phyloP scores from a whole-genome alignment of 2,329 filamentous ascomycete genomes.

The Diaporthe vaccinii region DNA sequence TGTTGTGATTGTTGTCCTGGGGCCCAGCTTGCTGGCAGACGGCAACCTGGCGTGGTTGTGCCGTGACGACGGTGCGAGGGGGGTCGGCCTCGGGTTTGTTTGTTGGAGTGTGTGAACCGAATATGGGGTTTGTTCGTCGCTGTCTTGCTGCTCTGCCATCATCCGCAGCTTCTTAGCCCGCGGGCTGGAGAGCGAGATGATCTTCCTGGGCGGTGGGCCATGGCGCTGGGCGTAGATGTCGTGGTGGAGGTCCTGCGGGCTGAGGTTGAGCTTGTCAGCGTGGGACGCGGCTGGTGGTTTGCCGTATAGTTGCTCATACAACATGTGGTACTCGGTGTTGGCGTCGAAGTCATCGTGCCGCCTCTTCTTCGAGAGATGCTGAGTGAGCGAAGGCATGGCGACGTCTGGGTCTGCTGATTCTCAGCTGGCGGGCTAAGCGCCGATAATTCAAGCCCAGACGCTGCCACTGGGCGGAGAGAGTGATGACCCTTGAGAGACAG shows the following conservation, averaged over 20 bases:
- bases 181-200: constrained; percentile 37
- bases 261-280: constrained; percentile 38
- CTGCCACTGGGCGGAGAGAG: not conserved
- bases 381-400: constrained; percentile 41
- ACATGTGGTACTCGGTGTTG: constrained; percentile 35
- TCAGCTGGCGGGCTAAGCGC: constrained; percentile 30
- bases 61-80: constrained; percentile 24
- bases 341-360: constrained; percentile 38
- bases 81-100: constrained; percentile 5
- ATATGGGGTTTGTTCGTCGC: constrained; percentile 1
- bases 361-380: constrained; percentile 35
- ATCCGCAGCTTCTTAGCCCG: constrained; percentile 40
- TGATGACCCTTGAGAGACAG: not conserved
- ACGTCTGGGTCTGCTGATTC: not conserved
- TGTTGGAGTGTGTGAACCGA: constrained; percentile 10
- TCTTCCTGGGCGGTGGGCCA: constrained; percentile 32
- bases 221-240: constrained; percentile 38
- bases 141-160: constrained; percentile 15
- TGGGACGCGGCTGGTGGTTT: constrained; percentile 4
- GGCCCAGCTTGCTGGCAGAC: constrained; percentile 39
- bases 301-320: constrained; percentile 37
- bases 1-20: constrained; percentile 39
- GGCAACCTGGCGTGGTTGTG: constrained; percentile 36
- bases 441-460: not conserved
- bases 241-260: constrained; percentile 36